These are phyloP conservation scores for Dactylellina parvicollis DNA, from an alignment of 2,329 filamentous ascomycete genomes.

Conservation along the genomic window DNA sequence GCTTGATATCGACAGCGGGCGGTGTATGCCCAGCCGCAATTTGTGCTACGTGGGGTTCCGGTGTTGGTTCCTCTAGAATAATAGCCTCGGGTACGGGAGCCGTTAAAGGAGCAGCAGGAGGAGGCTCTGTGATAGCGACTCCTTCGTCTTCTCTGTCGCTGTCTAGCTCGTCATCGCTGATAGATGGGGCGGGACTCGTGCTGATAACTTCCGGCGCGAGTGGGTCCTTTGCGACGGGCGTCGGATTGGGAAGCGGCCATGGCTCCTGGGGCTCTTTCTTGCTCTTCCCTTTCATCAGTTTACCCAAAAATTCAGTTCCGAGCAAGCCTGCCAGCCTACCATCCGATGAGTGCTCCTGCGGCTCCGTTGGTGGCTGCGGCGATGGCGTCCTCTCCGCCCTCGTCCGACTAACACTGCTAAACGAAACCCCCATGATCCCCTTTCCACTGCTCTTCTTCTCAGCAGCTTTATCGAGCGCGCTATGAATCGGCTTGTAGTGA, in stretches of 20 bases:
- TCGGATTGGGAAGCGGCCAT: not conserved
- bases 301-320: slow-evolving; percentile 26
- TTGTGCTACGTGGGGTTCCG: slow-evolving; percentile 24
- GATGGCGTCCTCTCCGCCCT: slow-evolving; percentile 44
- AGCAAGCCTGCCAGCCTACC: slow-evolving; percentile 37
- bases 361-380: slow-evolving; percentile 10
- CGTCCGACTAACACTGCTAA: slow-evolving; percentile 46
- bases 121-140: not conserved
- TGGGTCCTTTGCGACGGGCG: slow-evolving; percentile 3
- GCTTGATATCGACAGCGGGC: slow-evolving; percentile 40
- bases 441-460: slow-evolving; percentile 33
- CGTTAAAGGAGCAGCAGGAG: slow-evolving; percentile 8
- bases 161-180: slow-evolving; percentile 43
- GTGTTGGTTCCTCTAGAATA: not conserved
- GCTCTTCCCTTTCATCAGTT: slow-evolving; percentile 24
- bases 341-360: slow-evolving; percentile 34
- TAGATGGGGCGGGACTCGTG: slow-evolving; percentile 40
- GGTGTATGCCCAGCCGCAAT: slow-evolving; percentile 40
- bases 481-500: slow-evolving; percentile 51
- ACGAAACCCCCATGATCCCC: slow-evolving; percentile 35
- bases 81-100: not conserved
- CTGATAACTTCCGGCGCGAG: slow-evolving; percentile 45
- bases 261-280: slow-evolving; percentile 4
- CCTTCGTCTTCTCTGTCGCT: slow-evolving; percentile 6
- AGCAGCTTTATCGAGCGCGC: slow-evolving; percentile 32